A percentile compares a stretch with the other conserved stretches of the same genome.
Conservation (phyloP, 2,329 filamentous ascomycete species). For the Lanzia echinophila region DNA sequence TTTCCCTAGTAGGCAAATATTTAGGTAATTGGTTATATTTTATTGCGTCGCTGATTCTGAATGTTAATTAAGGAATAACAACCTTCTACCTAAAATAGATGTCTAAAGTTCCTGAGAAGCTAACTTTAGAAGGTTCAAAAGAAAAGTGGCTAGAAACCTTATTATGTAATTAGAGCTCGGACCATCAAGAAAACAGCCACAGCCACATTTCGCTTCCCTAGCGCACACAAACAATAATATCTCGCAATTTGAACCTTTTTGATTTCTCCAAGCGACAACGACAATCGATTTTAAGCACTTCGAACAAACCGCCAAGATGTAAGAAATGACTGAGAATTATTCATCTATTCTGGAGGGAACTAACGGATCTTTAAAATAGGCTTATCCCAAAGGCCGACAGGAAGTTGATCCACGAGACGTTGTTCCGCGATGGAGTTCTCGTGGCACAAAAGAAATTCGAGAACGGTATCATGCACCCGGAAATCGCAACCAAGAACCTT, state of each 20-base stretch:
- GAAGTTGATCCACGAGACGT: constrained; percentile 99
- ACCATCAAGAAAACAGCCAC: constrained; percentile 1
- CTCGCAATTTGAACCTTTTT: neutral
- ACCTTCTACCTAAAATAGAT: too few relatives aligned
- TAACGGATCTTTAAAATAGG: constrained; percentile 51
- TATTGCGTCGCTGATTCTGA: neutral
- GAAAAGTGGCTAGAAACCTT: too few relatives aligned
- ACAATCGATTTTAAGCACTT: constrained; percentile 10
- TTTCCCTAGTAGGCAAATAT: neutral
- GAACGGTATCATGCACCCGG: constrained; percentile 82
- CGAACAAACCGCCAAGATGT: constrained; percentile 41
- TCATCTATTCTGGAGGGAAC: neutral
- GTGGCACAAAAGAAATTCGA: constrained; percentile 99
- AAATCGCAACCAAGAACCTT: constrained; percentile 99
- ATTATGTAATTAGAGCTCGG: too few relatives aligned
- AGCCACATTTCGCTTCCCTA: constrained; percentile 15
- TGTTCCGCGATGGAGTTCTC: constrained; percentile 90
- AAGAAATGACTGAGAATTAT: constrained; percentile 10
- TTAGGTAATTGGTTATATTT: neutral
- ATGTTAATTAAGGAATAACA: too few relatives aligned
- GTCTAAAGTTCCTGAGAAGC: too few relatives aligned
- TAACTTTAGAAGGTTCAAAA: too few relatives aligned
- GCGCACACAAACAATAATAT: constrained; percentile 13
- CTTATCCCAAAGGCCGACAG: constrained; percentile 99
- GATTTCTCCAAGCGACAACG: constrained; percentile 14